Evolutionary conservation across 352 stramenopile genomes (phyloP).

Genomic region (Phytopythium montanum): DNA sequence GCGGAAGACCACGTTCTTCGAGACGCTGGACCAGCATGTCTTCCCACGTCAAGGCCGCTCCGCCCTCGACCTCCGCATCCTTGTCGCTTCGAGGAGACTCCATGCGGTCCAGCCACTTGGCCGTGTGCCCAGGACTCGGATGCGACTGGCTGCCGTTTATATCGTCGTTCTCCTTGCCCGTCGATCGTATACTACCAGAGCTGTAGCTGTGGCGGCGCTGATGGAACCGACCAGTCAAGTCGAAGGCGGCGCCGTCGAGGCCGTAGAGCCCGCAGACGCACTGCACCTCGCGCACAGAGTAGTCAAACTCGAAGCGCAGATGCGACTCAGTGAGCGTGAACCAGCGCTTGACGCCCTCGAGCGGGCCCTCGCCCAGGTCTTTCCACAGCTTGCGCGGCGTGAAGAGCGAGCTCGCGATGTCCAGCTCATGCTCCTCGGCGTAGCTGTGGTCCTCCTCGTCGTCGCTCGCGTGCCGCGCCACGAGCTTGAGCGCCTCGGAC

Average conservation of each 20-base stretch:
- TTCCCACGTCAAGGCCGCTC: not conserved
- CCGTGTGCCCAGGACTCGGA: not conserved
- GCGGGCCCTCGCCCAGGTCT: slow-evolving; percentile 44
- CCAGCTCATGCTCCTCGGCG: slow-evolving; percentile 26
- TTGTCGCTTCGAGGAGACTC: not conserved
- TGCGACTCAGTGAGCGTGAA: slow-evolving; percentile 83
- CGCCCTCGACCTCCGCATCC: not conserved
- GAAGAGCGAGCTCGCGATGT: slow-evolving; percentile 77
- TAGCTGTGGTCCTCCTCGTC: slow-evolving; percentile 14
- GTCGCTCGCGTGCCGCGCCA: not conserved
- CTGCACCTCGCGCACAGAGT: slow-evolving; percentile 64
- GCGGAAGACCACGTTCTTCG: slow-evolving; percentile 29
- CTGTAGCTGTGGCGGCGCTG: not conserved
- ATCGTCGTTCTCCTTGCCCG: not conserved
- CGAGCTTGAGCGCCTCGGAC: not conserved
- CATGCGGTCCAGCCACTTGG: not conserved
- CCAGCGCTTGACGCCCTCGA: slow-evolving; percentile 73
- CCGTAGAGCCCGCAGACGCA: slow-evolving; percentile 76
- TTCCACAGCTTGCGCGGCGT: slow-evolving; percentile 79
- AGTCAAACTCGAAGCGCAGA: slow-evolving; percentile 74
- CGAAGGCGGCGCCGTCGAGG: slow-evolving; percentile 43
- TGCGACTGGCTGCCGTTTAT: not conserved
- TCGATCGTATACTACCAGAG: not conserved
- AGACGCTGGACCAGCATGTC: not conserved
- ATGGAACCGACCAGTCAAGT: slow-evolving; percentile 16